Evolutionary conservation across 345 rosid species (phyloP), one percentile per base, ranked within the genome.

Genomic region (Eucalyptus victrix): DNA sequence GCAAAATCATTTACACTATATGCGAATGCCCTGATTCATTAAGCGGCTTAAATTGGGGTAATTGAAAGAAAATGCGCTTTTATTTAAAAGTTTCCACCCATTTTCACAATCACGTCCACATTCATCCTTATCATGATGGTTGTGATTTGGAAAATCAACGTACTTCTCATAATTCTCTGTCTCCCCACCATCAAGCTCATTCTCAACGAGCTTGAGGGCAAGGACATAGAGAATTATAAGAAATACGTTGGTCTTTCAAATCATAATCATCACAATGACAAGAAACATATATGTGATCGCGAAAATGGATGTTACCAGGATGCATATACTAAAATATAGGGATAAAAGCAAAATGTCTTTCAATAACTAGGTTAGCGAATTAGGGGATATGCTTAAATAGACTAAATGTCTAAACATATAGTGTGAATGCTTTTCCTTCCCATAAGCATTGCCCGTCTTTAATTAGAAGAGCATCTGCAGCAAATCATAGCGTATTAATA

Each of bases 401-500:
- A 65, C 72, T 65, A 14, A 62, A 65, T 14, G 19, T 4, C 10
- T 65, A 16, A 30, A 15, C 5, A 30, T 65, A 65, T 6, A 16
- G 72, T 12, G 32, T 60, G 16, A 60, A n/a, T 65, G 72, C 72
- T 65, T 62, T 30, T 62, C 34, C 72, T 62, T 62, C 4, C 34
- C 72, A 62, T 30, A 62, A 30, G 72, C 19, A 62, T 62, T 62
- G 72, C 37, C 34, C 18, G 3, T 30, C 72, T n/a, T 65, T 19
- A 65, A 30, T 65, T 7, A 65, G 98, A 91, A 89, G 95, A 89
- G 99, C 94, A 56, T 96, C 99, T 87, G 88, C 99, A 96, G 87
- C 98, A 95, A 69, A 95, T 94, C 30, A 92, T 95, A 89, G 94
- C 94, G 89, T 93, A 96, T 90, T 93, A 93, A 92, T 93, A 94